Evolutionary conservation across 1,139 yeast species (phyloP), one percentile per base, ranked within the genome.

Genomic region (Sugiyamaella castrensis): DNA sequence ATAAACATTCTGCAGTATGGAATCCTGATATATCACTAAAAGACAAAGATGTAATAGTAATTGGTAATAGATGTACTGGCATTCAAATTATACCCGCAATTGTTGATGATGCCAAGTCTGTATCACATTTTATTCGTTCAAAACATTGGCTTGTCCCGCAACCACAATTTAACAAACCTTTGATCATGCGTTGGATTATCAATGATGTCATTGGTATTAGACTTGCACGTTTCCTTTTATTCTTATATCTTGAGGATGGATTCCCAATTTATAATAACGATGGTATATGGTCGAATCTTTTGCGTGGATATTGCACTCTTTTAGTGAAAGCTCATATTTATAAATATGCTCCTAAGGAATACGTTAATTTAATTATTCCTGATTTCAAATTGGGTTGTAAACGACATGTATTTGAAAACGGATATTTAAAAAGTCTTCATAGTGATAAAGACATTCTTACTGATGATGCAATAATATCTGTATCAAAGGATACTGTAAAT

Each of bases 1-100:
- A 71, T 56, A 67, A 74, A 71, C 80, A 76, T 56, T 73, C 79
- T 1, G 79, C 77, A 1, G 58, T 72, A 38, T 76, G 76, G 73
- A 57, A 57, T 11, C 71, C 72, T 7, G 64, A 68, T 19, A 51
- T 52, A 10, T 57, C 52, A 9, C 62, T 75, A 52, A 61, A 65
- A 45, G 68, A 59, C 42, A 72, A 72, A 46, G 63, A 64, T n/a
- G 72, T 73, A 7, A 63, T 67, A 16, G 71, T 72, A 9, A 58
- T 73, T 41, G 77, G 77, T 30, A 73, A 72, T 53, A 77, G 77
- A 1, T 71, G 75, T 50, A 70, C 74, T 13, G 77, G 75, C 9
- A 68, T 66, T 37, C 76, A 73, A 54, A 63, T 72, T n/a, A 58
- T 72, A 2, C 76, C 62, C 11, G 59, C 57, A 10, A 44, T 59